Conservation (phyloP, 306 rosid genomes). For the Betula pendula region DNA sequence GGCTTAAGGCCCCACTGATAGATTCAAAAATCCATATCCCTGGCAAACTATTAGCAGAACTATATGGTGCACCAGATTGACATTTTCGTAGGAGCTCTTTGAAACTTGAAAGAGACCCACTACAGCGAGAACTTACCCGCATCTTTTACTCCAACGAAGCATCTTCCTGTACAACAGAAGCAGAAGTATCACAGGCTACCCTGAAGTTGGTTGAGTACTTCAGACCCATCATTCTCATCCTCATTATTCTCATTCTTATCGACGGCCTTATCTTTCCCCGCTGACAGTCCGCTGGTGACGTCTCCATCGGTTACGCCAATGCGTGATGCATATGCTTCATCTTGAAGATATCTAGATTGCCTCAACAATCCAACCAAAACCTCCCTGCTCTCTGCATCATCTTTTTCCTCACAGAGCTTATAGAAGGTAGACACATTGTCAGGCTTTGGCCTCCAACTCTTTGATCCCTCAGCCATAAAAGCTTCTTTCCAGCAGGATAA, state of each 20-base stretch:
- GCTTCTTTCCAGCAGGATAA: constrained; percentile 76
- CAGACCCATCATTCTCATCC: constrained; percentile 47
- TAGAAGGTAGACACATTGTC: constrained; percentile 48
- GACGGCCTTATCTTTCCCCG: constrained; percentile 23
- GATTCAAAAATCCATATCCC: not conserved
- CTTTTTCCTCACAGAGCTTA: constrained; percentile 57
- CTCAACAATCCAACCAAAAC: constrained; percentile 52
- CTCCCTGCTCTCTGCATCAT: constrained; percentile 51
- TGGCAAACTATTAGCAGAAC: not conserved
- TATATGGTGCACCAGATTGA: not conserved
- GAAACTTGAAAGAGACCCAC: constrained; percentile 10
- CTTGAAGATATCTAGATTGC: constrained; percentile 46
- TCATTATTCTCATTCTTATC: constrained; percentile 29
- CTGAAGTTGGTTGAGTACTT: constrained; percentile 49
- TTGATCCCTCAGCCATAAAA: constrained; percentile 51
- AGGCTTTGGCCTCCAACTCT: constrained; percentile 77
- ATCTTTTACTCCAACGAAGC: not conserved
- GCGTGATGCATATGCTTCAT: constrained; percentile 52
- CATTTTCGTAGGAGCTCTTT: constrained; percentile 1
- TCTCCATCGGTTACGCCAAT: constrained; percentile 47
- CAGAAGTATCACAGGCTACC: constrained; percentile 37
- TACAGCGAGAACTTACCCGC: constrained; percentile 12
- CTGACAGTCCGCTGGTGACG: constrained; percentile 19
- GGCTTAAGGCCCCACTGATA: not conserved
- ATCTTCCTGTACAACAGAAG: not conserved